Conservation (phyloP, 2,329 filamentous ascomycete genomes). For the Penicillium sp. region DNA sequence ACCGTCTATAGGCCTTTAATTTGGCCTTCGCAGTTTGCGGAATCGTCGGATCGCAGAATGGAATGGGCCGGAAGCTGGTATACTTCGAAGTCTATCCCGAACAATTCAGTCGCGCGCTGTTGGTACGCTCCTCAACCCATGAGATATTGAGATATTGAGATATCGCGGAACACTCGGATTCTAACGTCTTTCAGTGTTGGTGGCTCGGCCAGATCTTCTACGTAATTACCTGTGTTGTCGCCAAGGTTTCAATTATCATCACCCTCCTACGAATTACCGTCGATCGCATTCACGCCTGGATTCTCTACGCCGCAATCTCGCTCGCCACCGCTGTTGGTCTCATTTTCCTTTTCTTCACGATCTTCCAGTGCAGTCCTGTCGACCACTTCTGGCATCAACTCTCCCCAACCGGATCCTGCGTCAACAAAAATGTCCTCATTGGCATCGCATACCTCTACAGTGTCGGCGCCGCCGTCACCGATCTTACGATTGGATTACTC, state of each 20-base stretch:
- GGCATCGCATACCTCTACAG: conserved; percentile 58
- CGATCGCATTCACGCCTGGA: conserved; percentile 48
- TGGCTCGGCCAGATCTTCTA: conserved; percentile 59
- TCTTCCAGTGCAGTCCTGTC: conserved; percentile 57
- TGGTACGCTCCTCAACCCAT: conserved; percentile 22
- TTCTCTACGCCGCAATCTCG: conserved; percentile 51
- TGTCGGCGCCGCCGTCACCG: conserved; percentile 48
- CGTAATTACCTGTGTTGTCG: conserved; percentile 49
- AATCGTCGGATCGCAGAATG: conserved; percentile 29
- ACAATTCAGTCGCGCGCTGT: conserved; percentile 24
- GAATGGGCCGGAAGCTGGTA: conserved; percentile 25
- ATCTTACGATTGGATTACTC: conserved; percentile 57
- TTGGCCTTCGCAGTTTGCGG: conserved; percentile 32
- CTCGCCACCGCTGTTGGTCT: conserved; percentile 49
- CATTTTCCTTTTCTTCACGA: conserved; percentile 54
- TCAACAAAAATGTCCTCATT: conserved; percentile 52
- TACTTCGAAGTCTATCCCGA: conserved; percentile 26
- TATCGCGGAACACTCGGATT: too few species aligned
- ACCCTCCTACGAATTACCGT: conserved; percentile 57
- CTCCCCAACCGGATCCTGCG: conserved; percentile 40
- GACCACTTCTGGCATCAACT: conserved; percentile 53
- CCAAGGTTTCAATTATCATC: conserved; percentile 56
- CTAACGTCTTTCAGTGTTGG: conserved; percentile 40
- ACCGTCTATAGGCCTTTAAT: conserved; percentile 27
- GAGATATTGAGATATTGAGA: too few species aligned